A percentile compares a stretch with the other conserved stretches of the same genome.
Conservation (phyloP, 1,284 basidiomycete species). For the Leccinum insolens region DNA sequence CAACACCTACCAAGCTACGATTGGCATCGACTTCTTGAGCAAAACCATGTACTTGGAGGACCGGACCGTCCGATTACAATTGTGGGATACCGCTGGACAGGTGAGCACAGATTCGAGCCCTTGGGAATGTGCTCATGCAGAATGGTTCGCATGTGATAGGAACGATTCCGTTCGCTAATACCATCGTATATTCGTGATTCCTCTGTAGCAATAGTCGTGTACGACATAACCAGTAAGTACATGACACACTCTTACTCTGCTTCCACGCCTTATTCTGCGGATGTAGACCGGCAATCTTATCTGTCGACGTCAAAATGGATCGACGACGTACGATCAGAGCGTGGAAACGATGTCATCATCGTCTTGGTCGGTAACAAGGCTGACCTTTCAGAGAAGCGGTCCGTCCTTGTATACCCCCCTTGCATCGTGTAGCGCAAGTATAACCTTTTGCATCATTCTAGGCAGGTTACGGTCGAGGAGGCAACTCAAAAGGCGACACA, state of each 20-base stretch:
- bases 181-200: conserved; percentile 99
- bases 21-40: conserved; percentile 99
- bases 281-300: conserved; percentile 91
- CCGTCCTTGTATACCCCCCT: conserved; percentile 28
- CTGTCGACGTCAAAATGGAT: conserved; percentile 99
- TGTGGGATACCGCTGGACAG: conserved; percentile 99
- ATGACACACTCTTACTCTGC: background rate
- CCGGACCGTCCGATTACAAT: conserved; percentile 93
- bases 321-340: conserved; percentile 97
- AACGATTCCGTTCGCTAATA: conserved; percentile 97
- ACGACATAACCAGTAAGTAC: conserved; percentile 93
- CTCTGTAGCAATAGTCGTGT: conserved; percentile 97
- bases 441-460: conserved; percentile 36
- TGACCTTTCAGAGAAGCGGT: conserved; percentile 93
- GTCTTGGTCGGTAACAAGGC: conserved; percentile 99
- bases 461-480: conserved; percentile 99
- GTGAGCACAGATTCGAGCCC: conserved; percentile 42
- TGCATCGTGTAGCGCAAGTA: background rate
- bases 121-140: conserved; percentile 9
- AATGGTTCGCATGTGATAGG: conserved; percentile 50
- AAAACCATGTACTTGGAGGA: conserved; percentile 99
- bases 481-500: conserved; percentile 94
- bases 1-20: conserved; percentile 99
- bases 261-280: conserved; percentile 1
- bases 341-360: conserved; percentile 98